These are phyloP conservation scores for Nakazawaea peltata DNA, from an alignment of 805 yeast genomes.

Conservation along the genomic window DNA sequence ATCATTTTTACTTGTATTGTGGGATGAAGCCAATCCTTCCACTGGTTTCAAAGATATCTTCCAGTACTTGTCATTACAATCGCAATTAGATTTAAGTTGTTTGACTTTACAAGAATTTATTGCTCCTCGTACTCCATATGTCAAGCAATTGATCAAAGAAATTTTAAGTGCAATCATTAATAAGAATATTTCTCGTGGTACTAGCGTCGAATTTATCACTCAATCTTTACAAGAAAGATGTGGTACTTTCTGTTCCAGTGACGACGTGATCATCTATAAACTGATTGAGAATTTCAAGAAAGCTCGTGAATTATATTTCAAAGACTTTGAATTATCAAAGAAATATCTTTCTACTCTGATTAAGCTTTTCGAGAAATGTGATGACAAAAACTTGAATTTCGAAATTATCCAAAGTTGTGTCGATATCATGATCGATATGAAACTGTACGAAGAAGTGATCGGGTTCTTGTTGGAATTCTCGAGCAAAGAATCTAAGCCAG, in stretches of 20 bases:
- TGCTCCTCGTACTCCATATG: conserved; percentile 51
- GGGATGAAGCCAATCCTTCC: conserved; percentile 54
- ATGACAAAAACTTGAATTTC: conserved; percentile 56
- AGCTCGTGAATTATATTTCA: conserved; percentile 67
- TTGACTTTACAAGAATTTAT: conserved; percentile 71
- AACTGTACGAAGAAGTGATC: conserved; percentile 79
- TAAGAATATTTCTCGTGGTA: conserved; percentile 84
- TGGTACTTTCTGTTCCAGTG: conserved; percentile 89
- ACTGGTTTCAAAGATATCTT: conserved; percentile 54
- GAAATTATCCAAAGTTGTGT: conserved; percentile 81
- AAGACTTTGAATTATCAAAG: conserved; percentile 62
- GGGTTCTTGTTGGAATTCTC: conserved; percentile 77
- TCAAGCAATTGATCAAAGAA: conserved; percentile 68
- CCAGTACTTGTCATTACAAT: conserved; percentile 57
- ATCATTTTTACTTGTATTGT: conserved; percentile 74
- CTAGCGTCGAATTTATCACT: conserved; percentile 85
- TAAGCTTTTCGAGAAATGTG: conserved; percentile 68
- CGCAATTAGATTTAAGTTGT: conserved; percentile 58
- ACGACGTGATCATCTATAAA: conserved; percentile 87
- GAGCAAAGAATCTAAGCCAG: conserved; percentile 47
- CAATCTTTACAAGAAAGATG: conserved; percentile 85
- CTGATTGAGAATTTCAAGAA: conserved; percentile 87
- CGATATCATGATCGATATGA: conserved; percentile 66
- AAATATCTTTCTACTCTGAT: conserved; percentile 69
- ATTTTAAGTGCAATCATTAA: conserved; percentile 84